Base-by-base conservation (phyloP, 345 rosid genomes). In the Populus euphratica region DNA sequence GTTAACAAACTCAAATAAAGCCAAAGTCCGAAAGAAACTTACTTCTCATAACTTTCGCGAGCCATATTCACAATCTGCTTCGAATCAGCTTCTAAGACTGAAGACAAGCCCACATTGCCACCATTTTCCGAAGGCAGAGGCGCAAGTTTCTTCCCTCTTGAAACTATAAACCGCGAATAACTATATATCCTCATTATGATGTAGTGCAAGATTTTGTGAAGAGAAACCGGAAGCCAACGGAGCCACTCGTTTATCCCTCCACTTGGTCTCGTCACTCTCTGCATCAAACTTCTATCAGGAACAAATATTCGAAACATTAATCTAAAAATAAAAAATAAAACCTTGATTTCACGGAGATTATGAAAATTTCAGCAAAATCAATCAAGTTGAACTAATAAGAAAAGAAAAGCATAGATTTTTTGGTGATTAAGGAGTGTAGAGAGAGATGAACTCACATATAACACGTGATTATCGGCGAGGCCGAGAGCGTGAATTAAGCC, bases 241-340 rank as follows among this genome's bases (percentile, higher is more conserved):
- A 93, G 84, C 97, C 97, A 93, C 75, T 93, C 98, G 76, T 96
- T 87, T 13, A 94, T 61, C 63, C 99, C 97, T 73, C 97, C 99
- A 85, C 91, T 93, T 6, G 99, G 99, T 80, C 99, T 88, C 14
- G 94, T 92, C 76, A 96, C 95, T 80, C 97, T 86, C 99, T 96
- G 89, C 73, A 70, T 50, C 10, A 10, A 33, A 25, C n/a, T 21
- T 35, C 4, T 20, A 71, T 16, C 18, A 47, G 56, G 10, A 70
- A 73, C n/a, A 13, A 68, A 62, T 64, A 7, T 7, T 17, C 20
- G 39, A 68, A 49, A 11, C 29, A 31, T 69, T 44, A 41, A 29
- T 16, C 50, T 4, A 35, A 64, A 54, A 38, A 74, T 54, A 9
- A 73, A 41, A 73, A 14, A 62, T 2, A 29, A 21, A 56, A 16